A percentile compares a stretch with the other conserved stretches of the same genome.
Evolutionary conservation across 352 stramenopile genomes (phyloP).

Genomic region (Phytophthora cajani): DNA sequence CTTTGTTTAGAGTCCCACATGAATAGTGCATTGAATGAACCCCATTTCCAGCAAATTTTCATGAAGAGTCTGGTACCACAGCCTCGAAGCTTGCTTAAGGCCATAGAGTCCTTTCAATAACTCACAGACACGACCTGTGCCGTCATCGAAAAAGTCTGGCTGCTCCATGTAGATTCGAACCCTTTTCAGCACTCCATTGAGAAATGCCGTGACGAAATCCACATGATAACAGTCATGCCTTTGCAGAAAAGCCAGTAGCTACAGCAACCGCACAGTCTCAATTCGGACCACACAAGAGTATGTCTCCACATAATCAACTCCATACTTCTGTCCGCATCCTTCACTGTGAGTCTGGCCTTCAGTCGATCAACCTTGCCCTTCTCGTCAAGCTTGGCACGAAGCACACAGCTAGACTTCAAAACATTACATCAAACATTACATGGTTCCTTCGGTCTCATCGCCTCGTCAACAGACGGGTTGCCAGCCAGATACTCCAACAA

Average conservation of each 20-base stretch:
- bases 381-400: constrained; percentile 1
- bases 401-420: background rate
- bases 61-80: background rate
- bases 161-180: background rate
- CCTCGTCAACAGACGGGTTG: background rate
- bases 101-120: background rate
- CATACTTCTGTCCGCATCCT: constrained; percentile 4
- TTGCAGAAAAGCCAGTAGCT: background rate
- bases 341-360: constrained; percentile 2
- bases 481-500: background rate
- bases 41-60: background rate
- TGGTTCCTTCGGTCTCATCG: background rate
- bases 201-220: background rate
- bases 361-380: constrained; percentile 3
- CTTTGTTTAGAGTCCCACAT: background rate
- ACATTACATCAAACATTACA: constrained; percentile 6
- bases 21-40: background rate
- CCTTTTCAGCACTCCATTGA: background rate
- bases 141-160: background rate
- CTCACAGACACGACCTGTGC: background rate
- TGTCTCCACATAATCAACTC: constrained; percentile 9
- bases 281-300: constrained; percentile 3
- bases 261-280: background rate
- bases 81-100: background rate
- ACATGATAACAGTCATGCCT: background rate